Evolutionary conservation across 768 basidiomycete genomes (phyloP).

Genomic region (Leccinum obscurum): DNA sequence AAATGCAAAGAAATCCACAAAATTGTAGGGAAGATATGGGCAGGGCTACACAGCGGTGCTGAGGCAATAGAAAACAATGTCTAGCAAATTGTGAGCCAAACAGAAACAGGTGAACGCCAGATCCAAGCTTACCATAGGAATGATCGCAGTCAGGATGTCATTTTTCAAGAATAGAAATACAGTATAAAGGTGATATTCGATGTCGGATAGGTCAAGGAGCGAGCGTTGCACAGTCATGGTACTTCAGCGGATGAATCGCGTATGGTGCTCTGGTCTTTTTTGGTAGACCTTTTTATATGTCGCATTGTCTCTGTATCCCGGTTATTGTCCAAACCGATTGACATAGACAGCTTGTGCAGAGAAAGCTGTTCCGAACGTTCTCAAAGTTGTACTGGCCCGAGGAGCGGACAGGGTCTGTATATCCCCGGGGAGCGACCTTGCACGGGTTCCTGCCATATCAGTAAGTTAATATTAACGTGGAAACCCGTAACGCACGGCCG

Average conservation of each 20-base stretch:
- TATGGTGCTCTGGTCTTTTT: not conserved
- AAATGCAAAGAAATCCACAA: slow-evolving; percentile 48
- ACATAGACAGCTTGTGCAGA: not conserved
- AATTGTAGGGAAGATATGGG: slow-evolving; percentile 28
- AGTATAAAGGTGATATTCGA: slow-evolving; percentile 26
- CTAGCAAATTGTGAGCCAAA: not conserved
- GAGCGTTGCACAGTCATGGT: slow-evolving; percentile 21
- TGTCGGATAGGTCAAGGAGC: slow-evolving; percentile 2
- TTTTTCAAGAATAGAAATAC: slow-evolving; percentile 45
- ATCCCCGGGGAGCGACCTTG: not conserved
- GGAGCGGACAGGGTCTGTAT: too few relatives aligned
- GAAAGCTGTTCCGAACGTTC: not conserved
- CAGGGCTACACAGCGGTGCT: slow-evolving; percentile 28
- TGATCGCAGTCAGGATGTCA: slow-evolving; percentile 45
- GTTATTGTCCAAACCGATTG: slow-evolving; percentile 2
- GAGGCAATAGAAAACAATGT: slow-evolving; percentile 9
- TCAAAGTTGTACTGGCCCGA: not conserved
- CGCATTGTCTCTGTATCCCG: not conserved
- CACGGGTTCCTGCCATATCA: not conserved
- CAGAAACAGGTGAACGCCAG: not conserved
- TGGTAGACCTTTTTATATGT: slow-evolving; percentile 1
- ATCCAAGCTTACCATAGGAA: slow-evolving; percentile 42
- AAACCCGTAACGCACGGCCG: not conserved
- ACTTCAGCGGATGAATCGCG: not conserved
- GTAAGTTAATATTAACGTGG: not conserved